Evolutionary conservation across 2,329 filamentous ascomycete genomes (phyloP), one percentile per base, ranked within the genome.

Genomic region (Apiospora sp.): DNA sequence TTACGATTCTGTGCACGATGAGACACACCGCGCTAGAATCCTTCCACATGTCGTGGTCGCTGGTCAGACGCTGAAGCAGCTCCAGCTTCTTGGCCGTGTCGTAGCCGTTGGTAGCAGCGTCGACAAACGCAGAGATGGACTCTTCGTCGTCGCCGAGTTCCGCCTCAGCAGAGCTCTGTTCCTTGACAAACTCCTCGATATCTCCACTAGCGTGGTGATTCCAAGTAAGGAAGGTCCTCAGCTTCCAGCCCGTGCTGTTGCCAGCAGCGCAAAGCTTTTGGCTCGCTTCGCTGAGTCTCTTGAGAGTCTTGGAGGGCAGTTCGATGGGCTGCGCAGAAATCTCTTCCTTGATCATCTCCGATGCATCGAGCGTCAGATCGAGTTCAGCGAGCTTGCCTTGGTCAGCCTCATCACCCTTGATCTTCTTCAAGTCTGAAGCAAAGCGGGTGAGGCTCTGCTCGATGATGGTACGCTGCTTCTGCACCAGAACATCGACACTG

Each of bases 211-310:
- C n/a, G n/a, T 46, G 37, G 30, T 72, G 71, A 67, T 80, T 79
- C 54, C 72, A 75, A 4, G 78, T 70, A 12, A 81, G 76, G 58
- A 81, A 81, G 34, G 73, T 75, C 67, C 73, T 75, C 51, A 81
- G 68, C 69, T 79, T 81, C 80, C 80, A 81, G 13, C 76, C 76
- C 51, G 77, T 64, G 13, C 74, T 71, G 13, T 73, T 44, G 24
- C 75, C 75, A 58, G 58, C 74, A 14, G 75, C 73, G 19, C 76
- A 67, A n/a, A 76, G 73, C 14, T 71, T 73, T 14, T 74, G 48
- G 67, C 78, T 75, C 68, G 73, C 73, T 67, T 71, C 72, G 54
- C 79, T 75, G 24, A 80, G 72, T 41, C 74, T 75, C 44, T 69
- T 67, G 16, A 76, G 73, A 16, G 69, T 72, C 67, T 78, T 72